Evolutionary conservation across 2,329 filamentous ascomycete species (phyloP).

Genomic region (Neofusicoccum cordaticola): DNA sequence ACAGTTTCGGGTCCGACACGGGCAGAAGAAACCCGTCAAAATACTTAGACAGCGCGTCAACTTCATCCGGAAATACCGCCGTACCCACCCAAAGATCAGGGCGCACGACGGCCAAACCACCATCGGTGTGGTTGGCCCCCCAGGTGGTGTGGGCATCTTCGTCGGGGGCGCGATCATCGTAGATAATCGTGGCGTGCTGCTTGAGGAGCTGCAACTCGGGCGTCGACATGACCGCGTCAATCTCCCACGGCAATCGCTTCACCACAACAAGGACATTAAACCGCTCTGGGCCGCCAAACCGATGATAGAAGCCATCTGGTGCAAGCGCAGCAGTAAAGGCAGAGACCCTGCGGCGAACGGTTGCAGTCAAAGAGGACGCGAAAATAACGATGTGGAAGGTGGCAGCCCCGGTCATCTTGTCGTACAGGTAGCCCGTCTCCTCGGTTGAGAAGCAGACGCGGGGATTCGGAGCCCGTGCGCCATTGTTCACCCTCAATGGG

Average conservation of each 20-base stretch:
- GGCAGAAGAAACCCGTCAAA: slow-evolving; percentile 17
- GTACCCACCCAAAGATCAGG: slow-evolving; percentile 22
- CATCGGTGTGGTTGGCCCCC: slow-evolving; percentile 23
- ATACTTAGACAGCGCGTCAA: slow-evolving; percentile 16
- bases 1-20: not conserved
- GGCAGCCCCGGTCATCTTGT: slow-evolving; percentile 25
- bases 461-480: slow-evolving; percentile 33
- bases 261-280: slow-evolving; percentile 32
- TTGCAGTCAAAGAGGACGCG: slow-evolving; percentile 22
- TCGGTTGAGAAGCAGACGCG: slow-evolving; percentile 25
- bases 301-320: slow-evolving; percentile 25
- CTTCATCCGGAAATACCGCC: slow-evolving; percentile 13
- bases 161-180: slow-evolving; percentile 28
- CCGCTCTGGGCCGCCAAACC: slow-evolving; percentile 24
- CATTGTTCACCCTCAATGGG: slow-evolving; percentile 23
- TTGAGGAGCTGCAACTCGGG: slow-evolving; percentile 14
- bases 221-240: slow-evolving; percentile 7
- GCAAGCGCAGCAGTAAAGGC: slow-evolving; percentile 21
- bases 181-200: slow-evolving; percentile 22
- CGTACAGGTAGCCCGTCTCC: slow-evolving; percentile 33
- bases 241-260: slow-evolving; percentile 28
- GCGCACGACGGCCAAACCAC: slow-evolving; percentile 23
- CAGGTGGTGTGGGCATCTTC: slow-evolving; percentile 26
- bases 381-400: slow-evolving; percentile 33
- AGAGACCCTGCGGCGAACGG: slow-evolving; percentile 19